Evolutionary conservation across 495 filamentous ascomycete species (phyloP), one percentile per base, ranked within the genome.

Genomic region (Tuber microsphaerosporum): DNA sequence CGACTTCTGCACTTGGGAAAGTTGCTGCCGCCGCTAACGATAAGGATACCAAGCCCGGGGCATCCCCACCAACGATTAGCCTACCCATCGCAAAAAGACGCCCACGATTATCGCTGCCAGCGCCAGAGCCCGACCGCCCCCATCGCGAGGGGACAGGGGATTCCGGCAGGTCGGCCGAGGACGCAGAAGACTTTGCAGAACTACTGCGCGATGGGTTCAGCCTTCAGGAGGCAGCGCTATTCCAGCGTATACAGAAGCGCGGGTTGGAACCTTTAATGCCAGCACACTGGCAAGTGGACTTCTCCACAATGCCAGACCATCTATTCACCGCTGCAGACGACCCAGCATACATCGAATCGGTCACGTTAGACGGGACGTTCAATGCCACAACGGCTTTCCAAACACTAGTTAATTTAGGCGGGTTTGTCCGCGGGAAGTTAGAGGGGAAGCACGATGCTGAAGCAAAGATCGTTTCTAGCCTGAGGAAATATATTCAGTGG

Each of bases 201-300:
- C 76, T 81, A 34, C 65, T 72, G 45, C 78, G 65, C 26, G 74
- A 82, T 26, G 80, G 80, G 14, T 82, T 82, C 46, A 81, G 80
- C 34, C 16, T 44, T 19, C 80, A 88, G 48, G 90, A 90, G 73
- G 84, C 87, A 46, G 84, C 83, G 65, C 84, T 92, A 19, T 89
- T 87, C 81, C 83, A 87, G 56, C 86, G 86, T 69, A 83, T 92
- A 17, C 83, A 85, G 7, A 87, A 88, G 81, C 87, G 90, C 41
- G 89, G 90, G 6, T 87, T 86, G 43, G 89, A 91, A 83, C 87
- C 89, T 8, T 80, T 91, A 2, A 78, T 92, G 39, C 88, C 88
- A 2, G 69, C 72, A 6, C 79, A 84, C 72, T 93, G 89, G 89
- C 79, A 84, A 51, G 84, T 85, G 70, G 91, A 92, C 77, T 92